Percentiles rank a stretch among this genome's conserved stretches.
Conservation (phyloP, 2,329 filamentous ascomycete species). For the Neobulgaria alba region DNA sequence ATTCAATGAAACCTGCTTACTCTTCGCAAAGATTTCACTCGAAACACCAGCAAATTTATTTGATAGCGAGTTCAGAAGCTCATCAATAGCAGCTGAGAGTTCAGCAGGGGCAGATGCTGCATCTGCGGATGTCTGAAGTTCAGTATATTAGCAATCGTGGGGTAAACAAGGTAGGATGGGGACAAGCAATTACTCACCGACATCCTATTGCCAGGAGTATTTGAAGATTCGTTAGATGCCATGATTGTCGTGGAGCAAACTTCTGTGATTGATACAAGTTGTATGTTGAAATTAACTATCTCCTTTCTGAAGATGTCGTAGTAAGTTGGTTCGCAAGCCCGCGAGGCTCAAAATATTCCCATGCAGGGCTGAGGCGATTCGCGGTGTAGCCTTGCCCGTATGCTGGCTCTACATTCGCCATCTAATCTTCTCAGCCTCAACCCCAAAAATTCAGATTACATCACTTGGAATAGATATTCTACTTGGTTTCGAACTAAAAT, state of each 20-base stretch:
- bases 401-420: background rate
- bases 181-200: too few species aligned
- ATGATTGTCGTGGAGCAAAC: too few species aligned
- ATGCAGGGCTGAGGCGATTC: background rate
- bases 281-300: background rate
- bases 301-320: too few species aligned
- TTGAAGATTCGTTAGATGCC: conserved; percentile 13
- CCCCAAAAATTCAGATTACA: too few species aligned
- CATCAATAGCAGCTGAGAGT: conserved; percentile 58
- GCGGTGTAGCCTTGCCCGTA: background rate
- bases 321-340: too few species aligned
- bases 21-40: conserved; percentile 80
- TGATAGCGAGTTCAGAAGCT: conserved; percentile 74
- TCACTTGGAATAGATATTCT: too few species aligned
- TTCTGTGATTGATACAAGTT: background rate
- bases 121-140: conserved; percentile 18
- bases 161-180: conserved; percentile 1
- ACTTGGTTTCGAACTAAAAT: background rate
- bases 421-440: background rate
- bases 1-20: conserved; percentile 36
- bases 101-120: conserved; percentile 24
- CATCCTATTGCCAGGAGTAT: conserved; percentile 13
- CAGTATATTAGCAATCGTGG: background rate
- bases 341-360: background rate
- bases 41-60: conserved; percentile 81